Base-by-base conservation (phyloP, 2,329 filamentous ascomycete species). In the Arthrobotrys sinensis region DNA sequence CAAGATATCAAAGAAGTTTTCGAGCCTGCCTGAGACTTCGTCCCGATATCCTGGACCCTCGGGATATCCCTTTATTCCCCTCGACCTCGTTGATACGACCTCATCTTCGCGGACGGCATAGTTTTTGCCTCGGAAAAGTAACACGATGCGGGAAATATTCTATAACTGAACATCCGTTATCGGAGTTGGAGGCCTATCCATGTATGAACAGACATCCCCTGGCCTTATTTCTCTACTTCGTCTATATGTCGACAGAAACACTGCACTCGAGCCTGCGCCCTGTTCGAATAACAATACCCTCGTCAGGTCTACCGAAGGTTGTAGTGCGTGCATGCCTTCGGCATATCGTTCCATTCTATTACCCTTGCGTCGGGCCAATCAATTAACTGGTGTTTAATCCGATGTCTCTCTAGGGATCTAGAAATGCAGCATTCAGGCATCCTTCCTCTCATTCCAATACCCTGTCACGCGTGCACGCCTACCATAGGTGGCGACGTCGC, bases 121-220 rank as follows among this genome's bases (percentile, higher is more conserved):
- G 19, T 24, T 28, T 5, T 60, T 60, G 16, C n/a, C 21, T 60
- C 24, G 34, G 34, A 40, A 24, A n/a, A 14, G 34, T 28, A 24
- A 43, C 45, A 1, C 7, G 12, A 43, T 60, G 34, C 34, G 34
- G 55, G 55, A 43, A 60, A 60, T 60, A 21, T 43, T 60, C n/a
- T 14, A 6, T 24, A 21, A 14, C 14, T 21, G 21, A 63, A 43
- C 38, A 45, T 63, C 57, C 57, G 57, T 36, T 32, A 63, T 63
- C 57, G 57, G 57, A 28, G 57, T 63, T 63, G 57, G 57, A 63
- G 12, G 57, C 57, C 57, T 63, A 63, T 28, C 19, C 45, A 16
- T 38, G 36, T 12, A 38, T 12, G 36, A 10, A 8, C 36, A 6
- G 12, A 38, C 8, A 38, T 38, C 7, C 36, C 36, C 36, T 38